Evolutionary conservation across 306 rosid species (phyloP), one percentile per base, ranked within the genome.

Genomic region (Prunus fruticosa): DNA sequence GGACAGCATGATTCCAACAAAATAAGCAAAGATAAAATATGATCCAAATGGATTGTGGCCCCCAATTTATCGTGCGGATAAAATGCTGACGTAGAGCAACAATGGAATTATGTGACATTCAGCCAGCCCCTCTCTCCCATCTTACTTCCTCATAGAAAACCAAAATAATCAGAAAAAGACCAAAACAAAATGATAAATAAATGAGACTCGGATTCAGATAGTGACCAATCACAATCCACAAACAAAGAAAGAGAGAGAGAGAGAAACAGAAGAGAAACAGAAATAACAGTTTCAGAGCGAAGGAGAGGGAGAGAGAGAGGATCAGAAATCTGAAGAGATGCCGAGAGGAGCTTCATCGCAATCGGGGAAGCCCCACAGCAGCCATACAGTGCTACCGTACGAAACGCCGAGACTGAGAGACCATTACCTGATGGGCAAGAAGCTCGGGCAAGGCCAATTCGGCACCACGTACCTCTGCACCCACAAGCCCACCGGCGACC

Each of bases 361-460:
- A 6, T 60, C 32, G 65, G 45, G 58, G 13, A 77, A 51, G 80
- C 34, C 18, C 16, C 49, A 6, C 8, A 15, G 38, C 11, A n/a
- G 56, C 28, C 75, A 53, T 10, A 15, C 85, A 8, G 96, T 93
- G 41, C 80, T 93, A 74, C 97, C 97, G 0, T 83, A 90, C 72
- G 86, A 90, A 52, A 93, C 97, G 3, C 86, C 88, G 3, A 77
- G 84, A 15, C 76, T 93, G 11, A 86, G 97, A 85, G 96, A 93
- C 38, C 94, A 89, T 69, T 93, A 93, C 76, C 87, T 87, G 41
- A 71, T 93, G 25, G 97, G 97, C 6, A 93, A 87, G 90, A 93
- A 90, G 71, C 92, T 93, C 0, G 97, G 96, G 1, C 96, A 90
- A 38, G 97, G 97, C 6, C 96, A 93, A 81, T 90, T 89, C 64